Conservation (phyloP, 345 rosid species). For the Cardamine chenopodiifolia region DNA sequence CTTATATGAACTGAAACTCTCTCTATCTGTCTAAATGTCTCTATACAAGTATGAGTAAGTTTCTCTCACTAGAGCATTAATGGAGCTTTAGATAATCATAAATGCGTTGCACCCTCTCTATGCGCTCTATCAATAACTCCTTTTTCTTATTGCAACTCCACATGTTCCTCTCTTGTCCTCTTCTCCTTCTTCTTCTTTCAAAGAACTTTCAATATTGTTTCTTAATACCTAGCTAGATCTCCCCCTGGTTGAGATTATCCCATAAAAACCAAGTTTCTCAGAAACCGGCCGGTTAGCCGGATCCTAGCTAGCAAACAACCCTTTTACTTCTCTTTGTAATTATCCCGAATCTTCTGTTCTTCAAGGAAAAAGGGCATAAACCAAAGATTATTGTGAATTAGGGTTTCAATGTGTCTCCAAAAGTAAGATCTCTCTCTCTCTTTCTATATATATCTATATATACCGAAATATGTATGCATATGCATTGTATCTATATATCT, state of each 20-base stretch:
- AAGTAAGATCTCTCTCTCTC: conserved; percentile 34
- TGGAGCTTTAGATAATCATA: conserved; percentile 52
- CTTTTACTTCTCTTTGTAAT: not conserved
- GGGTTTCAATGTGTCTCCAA: conserved; percentile 37
- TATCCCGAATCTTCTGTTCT: conserved; percentile 17
- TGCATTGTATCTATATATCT: conserved; percentile 16
- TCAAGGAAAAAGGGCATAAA: not conserved
- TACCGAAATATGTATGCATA: not conserved
- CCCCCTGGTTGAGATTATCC: conserved; percentile 8
- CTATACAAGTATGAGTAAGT: conserved; percentile 28
- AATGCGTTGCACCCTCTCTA: conserved; percentile 81
- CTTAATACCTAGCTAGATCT: conserved; percentile 10
- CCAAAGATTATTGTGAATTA: conserved; percentile 27
- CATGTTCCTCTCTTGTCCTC: conserved; percentile 35
- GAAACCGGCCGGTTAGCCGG: conserved; percentile 12
- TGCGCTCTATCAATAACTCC: conserved; percentile 78
- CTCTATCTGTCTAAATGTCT: conserved; percentile 1
- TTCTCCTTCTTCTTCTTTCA: conserved; percentile 18
- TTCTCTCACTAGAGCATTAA: conserved; percentile 42
- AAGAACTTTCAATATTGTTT: conserved; percentile 32
- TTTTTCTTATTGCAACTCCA: conserved; percentile 38
- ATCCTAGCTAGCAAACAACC: conserved; percentile 1
- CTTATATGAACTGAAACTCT: conserved; percentile 25
- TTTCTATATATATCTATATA: not conserved
- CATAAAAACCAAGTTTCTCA: not conserved